These are phyloP conservation scores for Penicillium sp. DNA, from an alignment of 2,329 filamentous ascomycete species.

Conservation along the genomic window DNA sequence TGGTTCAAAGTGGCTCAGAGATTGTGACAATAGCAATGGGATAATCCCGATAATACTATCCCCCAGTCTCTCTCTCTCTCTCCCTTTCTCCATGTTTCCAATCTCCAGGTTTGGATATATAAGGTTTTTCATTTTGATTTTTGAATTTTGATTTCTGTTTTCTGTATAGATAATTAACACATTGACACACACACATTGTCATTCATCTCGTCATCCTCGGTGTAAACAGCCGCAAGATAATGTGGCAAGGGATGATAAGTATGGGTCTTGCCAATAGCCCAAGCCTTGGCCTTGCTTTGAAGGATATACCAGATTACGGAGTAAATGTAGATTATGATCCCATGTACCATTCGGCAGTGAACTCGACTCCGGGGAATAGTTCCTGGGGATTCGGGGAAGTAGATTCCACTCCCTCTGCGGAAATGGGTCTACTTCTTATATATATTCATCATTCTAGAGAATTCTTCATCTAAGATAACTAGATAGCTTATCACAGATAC, in stretches of 20 bases:
- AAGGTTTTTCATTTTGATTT: not conserved
- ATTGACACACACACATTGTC: not conserved
- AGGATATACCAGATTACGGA: not conserved
- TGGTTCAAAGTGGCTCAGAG: not conserved
- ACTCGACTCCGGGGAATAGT: constrained; percentile 4
- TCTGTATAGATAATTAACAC: not conserved
- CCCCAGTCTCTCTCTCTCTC: too few species aligned
- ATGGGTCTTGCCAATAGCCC: not conserved
- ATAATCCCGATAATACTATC: constrained; percentile 13
- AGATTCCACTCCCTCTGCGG: not conserved
- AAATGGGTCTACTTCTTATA: not conserved
- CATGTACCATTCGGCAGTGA: not conserved
- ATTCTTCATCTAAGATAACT: not conserved
- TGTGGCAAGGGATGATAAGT: not conserved
- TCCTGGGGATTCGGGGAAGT: not conserved
- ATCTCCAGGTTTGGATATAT: not conserved
- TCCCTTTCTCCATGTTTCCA: not conserved
- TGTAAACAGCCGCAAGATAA: not conserved
- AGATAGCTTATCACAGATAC: constrained; percentile 3
- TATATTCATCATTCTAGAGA: not conserved
- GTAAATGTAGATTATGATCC: not conserved
- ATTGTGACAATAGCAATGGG: constrained; percentile 28
- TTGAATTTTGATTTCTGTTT: not conserved
- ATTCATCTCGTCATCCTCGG: not conserved
- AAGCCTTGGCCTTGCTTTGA: not conserved